Evolutionary conservation across 768 basidiomycete species (phyloP).

Genomic region (Pulveroboletus sp.): DNA sequence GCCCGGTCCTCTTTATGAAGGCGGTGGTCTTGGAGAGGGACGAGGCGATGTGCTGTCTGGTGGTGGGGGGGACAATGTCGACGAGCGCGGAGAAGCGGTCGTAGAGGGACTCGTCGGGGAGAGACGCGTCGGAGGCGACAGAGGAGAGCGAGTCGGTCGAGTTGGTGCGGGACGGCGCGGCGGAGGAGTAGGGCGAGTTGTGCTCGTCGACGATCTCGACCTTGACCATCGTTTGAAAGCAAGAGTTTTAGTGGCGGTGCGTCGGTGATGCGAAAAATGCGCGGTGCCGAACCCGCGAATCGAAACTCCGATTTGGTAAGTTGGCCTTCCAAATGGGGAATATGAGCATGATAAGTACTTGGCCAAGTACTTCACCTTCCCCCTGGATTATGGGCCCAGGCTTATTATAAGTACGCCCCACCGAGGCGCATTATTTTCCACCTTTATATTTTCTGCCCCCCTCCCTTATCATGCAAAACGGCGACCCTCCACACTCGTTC

Average conservation of each 20-base stretch:
- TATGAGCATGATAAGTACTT: slow-evolving; percentile 25
- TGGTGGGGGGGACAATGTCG: slow-evolving; percentile 93
- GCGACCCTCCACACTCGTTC: slow-evolving; percentile 29
- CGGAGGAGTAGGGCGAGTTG: slow-evolving; percentile 69
- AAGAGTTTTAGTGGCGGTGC: slow-evolving; percentile 15
- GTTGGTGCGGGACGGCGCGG: slow-evolving; percentile 70
- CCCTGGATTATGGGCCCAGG: slow-evolving; percentile 13
- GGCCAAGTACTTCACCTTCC: slow-evolving; percentile 12
- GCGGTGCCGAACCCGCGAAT: slow-evolving; percentile 29
- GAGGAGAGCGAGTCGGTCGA: slow-evolving; percentile 76
- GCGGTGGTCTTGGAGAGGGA: slow-evolving; percentile 58
- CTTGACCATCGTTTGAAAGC: slow-evolving; percentile 71
- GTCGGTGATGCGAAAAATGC: slow-evolving; percentile 17
- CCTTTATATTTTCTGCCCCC: slow-evolving; percentile 26
- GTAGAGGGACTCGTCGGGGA: slow-evolving; percentile 75
- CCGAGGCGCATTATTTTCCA: slow-evolving; percentile 15
- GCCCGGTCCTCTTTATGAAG: slow-evolving; percentile 64
- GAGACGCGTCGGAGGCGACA: slow-evolving; percentile 64
- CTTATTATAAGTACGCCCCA: slow-evolving; percentile 26
- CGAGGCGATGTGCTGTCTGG: slow-evolving; percentile 71
- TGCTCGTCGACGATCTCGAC: slow-evolving; percentile 87
- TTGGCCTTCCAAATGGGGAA: slow-evolving; percentile 2
- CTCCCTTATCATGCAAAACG: slow-evolving; percentile 32
- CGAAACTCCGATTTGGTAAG: slow-evolving; percentile 25
- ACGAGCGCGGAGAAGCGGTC: slow-evolving; percentile 90